Base-by-base conservation (phyloP, 2,329 filamentous ascomycete species). In the Colletotrichum sojae region DNA sequence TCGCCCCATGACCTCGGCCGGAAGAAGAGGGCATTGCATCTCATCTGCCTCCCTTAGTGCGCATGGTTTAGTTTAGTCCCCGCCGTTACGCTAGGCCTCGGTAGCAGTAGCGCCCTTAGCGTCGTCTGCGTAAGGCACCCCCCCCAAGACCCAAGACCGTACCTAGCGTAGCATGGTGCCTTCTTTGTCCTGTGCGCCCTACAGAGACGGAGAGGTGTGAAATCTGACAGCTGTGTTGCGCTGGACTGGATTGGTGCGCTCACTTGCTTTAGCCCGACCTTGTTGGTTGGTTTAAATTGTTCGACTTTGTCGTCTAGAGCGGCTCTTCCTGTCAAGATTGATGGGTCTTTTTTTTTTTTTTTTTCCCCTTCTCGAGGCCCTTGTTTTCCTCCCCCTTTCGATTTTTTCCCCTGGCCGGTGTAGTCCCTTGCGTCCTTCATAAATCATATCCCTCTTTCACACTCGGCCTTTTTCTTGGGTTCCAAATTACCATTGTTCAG, bases 71-170 rank as follows among this genome's bases (percentile, higher is more conserved):
- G 53, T 51, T 58, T 64, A 53, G 53, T 58, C 53, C 53, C 65
- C 53, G 65, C 65, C 65, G 65, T 68, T 68, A 48, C 60, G 53
- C 65, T 68, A 62, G 39, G 39, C 58, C 49, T 45, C 39, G 36
- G 45, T 31, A 56, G 57, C 58, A 48, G 40, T 64, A 51, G 53
- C 48, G 22, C 39, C 31, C 31, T 36, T 36, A 13, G 43, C 36
- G 46, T 18, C 6, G 4, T 46, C 6, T 46, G 12, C 45, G 16
- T 16, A 46, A 46, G 31, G 31, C 31, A 36, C 31, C 31, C 31
- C 31, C 31, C 31, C 31, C 27, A 36, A 36, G 31, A 36, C 31
- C 22, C 22, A 25, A 25, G 31, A 36, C 31, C 8, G 8, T 10
- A n/a, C n/a, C n/a, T n/a, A 36, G 31, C 31, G 31, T 36, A 43